Evolutionary conservation across 2,329 filamentous ascomycete genomes (phyloP).

Genomic region (Colletotrichum sp.): DNA sequence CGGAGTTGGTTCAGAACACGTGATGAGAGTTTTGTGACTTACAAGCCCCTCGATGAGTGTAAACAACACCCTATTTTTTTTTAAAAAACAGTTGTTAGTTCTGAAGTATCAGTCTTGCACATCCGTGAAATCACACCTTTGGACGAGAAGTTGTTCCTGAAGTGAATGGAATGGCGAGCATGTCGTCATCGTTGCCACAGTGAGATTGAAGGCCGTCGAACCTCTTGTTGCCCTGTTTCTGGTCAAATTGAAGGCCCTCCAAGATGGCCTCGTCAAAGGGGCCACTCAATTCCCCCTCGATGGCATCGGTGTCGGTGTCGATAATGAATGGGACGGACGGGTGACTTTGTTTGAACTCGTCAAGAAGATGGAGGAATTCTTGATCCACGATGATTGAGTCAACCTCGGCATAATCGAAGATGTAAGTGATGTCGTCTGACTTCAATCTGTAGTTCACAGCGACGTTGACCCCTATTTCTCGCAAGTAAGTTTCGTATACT

Average conservation of each 20-base stretch:
- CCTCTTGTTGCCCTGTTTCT: conserved; percentile 66
- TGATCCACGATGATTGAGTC: conserved; percentile 87
- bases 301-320: conserved; percentile 81
- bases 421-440: conserved; percentile 85
- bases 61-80: conserved; percentile 80
- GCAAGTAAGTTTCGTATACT: neutral
- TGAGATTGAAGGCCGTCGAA: conserved; percentile 81
- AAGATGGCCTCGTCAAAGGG: conserved; percentile 84
- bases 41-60: conserved; percentile 83
- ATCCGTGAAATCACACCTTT: neutral
- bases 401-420: conserved; percentile 85
- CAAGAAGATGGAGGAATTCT: conserved; percentile 77
- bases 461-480: conserved; percentile 67
- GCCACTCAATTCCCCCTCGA: conserved; percentile 74
- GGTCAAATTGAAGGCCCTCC: conserved; percentile 79
- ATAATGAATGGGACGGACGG: conserved; percentile 74
- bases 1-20: neutral
- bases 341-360: conserved; percentile 65
- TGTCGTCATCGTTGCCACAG: conserved; percentile 75
- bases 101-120: neutral
- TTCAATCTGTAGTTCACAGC: conserved; percentile 71
- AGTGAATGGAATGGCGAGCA: conserved; percentile 90
- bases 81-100: neutral
- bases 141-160: conserved; percentile 90
- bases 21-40: neutral